A percentile compares a stretch with the other conserved stretches of the same genome.
Evolutionary conservation across 768 basidiomycete genomes (phyloP).

Genomic region (Imleria badia): DNA sequence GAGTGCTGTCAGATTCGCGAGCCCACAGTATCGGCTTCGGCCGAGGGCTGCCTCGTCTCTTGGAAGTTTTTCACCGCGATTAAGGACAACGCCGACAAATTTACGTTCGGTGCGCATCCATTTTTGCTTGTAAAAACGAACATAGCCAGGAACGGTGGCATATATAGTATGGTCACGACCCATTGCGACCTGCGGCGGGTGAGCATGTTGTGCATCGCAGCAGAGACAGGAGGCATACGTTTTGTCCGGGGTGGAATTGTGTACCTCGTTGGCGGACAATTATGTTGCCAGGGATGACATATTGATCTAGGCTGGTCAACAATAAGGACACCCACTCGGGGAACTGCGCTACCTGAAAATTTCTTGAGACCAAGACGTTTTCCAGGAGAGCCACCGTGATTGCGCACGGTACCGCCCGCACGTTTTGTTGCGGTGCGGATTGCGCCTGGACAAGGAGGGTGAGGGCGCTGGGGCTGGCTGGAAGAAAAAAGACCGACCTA

Average conservation of each 20-base stretch:
- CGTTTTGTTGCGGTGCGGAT: conserved; percentile 95
- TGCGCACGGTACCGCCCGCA: conserved; percentile 91
- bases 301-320: conserved; percentile 61
- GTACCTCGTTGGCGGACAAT: conserved; percentile 94
- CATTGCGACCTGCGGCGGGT: conserved; percentile 66
- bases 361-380: conserved; percentile 94
- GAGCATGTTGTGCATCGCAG: conserved; percentile 1
- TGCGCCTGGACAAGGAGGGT: conserved; percentile 43
- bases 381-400: conserved; percentile 91
- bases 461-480: not conserved
- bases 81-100: conserved; percentile 81
- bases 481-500: conserved; percentile 25
- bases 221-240: conserved; percentile 53
- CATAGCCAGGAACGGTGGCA: conserved; percentile 85
- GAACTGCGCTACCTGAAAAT: conserved; percentile 71
- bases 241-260: conserved; percentile 89
- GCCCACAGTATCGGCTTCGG: conserved; percentile 81
- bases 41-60: conserved; percentile 72
- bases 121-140: conserved; percentile 89
- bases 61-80: conserved; percentile 83
- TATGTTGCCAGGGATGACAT: conserved; percentile 92
- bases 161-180: conserved; percentile 96
- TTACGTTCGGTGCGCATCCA: conserved; percentile 72
- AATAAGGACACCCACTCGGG: not conserved
- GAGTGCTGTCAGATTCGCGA: conserved; percentile 59